Percentiles rank a stretch among this genome's conserved stretches.
Evolutionary conservation across 768 basidiomycete genomes (phyloP).

Genomic region (Amanita exitialis): DNA sequence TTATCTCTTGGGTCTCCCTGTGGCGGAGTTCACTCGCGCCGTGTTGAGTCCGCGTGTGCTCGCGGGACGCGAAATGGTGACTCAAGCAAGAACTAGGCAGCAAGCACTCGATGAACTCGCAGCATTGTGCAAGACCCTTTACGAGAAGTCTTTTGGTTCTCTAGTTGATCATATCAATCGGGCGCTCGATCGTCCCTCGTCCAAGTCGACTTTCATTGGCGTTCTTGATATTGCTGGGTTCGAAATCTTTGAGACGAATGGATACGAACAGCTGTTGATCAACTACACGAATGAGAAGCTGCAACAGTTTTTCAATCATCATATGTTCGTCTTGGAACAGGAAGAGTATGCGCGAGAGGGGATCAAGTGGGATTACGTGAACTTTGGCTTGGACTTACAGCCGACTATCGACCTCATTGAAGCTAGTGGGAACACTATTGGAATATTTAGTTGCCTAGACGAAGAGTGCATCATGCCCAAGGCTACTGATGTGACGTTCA

Average conservation of each 20-base stretch:
- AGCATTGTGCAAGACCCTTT: conserved; percentile 87
- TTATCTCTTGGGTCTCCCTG: conserved; percentile 82
- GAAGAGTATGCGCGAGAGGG: conserved; percentile 96
- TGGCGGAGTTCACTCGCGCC: conserved; percentile 81
- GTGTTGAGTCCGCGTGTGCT: conserved; percentile 84
- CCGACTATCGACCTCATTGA: conserved; percentile 99
- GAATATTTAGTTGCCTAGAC: conserved; percentile 87
- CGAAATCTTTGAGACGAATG: conserved; percentile 92
- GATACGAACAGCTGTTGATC: conserved; percentile 96
- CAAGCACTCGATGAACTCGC: conserved; percentile 91
- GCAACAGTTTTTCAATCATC: conserved; percentile 97
- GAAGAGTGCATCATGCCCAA: conserved; percentile 99
- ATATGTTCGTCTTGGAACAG: conserved; percentile 99
- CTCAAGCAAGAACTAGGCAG: conserved; percentile 81
- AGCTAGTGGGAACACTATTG: conserved; percentile 68
- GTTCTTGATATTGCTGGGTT: conserved; percentile 99
- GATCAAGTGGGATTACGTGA: conserved; percentile 97
- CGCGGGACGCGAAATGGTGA: conserved; percentile 95
- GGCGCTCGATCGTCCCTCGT: conserved; percentile 86
- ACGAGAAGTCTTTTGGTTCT: conserved; percentile 92
- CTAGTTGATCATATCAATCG: conserved; percentile 94
- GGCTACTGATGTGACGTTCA: conserved; percentile 90
- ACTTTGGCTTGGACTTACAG: conserved; percentile 95
- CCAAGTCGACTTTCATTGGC: conserved; percentile 91
- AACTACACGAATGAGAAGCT: conserved; percentile 99